Evolutionary conservation across 164 flowering plant species (phyloP).

Genomic region (Tetrastigma voinierianum): DNA sequence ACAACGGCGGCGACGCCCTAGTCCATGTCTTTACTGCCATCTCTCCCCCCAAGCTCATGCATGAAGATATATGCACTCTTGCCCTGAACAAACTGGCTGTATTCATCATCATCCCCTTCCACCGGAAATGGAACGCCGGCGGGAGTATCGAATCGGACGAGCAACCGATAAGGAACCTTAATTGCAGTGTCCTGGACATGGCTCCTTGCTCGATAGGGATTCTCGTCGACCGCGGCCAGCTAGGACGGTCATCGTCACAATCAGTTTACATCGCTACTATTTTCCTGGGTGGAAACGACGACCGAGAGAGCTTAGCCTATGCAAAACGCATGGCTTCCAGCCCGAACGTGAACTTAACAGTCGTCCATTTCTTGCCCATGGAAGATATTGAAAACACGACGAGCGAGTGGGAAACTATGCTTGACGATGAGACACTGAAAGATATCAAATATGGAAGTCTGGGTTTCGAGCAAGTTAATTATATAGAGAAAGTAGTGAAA

Average conservation of each 20-base stretch:
- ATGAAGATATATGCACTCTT: conserved; percentile 43
- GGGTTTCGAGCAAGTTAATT: conserved; percentile 1
- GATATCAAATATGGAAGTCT: background rate
- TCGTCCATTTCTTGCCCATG: conserved; percentile 15
- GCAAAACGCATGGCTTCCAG: conserved; percentile 26
- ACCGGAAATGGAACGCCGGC: conserved; percentile 21
- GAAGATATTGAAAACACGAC: background rate
- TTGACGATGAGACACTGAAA: conserved; percentile 14
- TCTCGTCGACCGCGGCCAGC: conserved; percentile 23
- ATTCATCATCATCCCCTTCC: conserved; percentile 42
- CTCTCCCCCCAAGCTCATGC: conserved; percentile 34
- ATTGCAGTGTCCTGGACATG: conserved; percentile 24
- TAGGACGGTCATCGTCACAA: background rate
- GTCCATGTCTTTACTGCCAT: conserved; percentile 34
- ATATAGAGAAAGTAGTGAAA: conserved; percentile 20
- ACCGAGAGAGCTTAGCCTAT: conserved; percentile 35
- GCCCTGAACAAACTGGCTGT: conserved; percentile 37
- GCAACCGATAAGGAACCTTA: conserved; percentile 16
- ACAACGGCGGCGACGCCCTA: background rate
- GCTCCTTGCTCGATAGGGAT: conserved; percentile 50
- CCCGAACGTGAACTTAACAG: conserved; percentile 12
- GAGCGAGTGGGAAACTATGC: background rate
- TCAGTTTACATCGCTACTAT: conserved; percentile 21
- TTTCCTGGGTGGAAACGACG: conserved; percentile 45
- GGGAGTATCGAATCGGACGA: conserved; percentile 32